phyloP scores from a whole-genome alignment of 371 early-diverging fungal genomes.

The Paraphysoderma sedebokerense region DNA sequence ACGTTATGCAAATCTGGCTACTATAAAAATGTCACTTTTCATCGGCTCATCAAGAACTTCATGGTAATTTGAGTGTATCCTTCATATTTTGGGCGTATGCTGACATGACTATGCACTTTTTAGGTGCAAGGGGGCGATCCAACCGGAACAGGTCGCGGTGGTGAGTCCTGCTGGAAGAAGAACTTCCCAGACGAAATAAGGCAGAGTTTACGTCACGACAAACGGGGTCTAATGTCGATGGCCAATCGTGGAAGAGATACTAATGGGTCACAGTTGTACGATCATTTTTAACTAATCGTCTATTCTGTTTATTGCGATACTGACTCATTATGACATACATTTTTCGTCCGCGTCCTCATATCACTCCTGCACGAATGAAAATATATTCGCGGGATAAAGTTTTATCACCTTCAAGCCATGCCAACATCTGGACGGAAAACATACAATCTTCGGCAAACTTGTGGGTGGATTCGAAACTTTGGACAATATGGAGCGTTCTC shows the following conservation, averaged over 20 bases:
- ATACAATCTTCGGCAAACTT: slow-evolving; percentile 77
- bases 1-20: slow-evolving; percentile 65
- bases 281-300: neutral
- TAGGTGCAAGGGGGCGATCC: slow-evolving; percentile 89
- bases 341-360: neutral
- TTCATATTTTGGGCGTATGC: slow-evolving; percentile 1
- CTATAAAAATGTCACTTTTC: slow-evolving; percentile 62
- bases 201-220: slow-evolving; percentile 48
- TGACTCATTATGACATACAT: slow-evolving; percentile 6
- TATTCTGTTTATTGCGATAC: neutral
- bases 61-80: slow-evolving; percentile 34
- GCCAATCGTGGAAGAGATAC: slow-evolving; percentile 79
- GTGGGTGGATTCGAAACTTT: slow-evolving; percentile 70
- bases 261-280: slow-evolving; percentile 78
- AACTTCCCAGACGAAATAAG: slow-evolving; percentile 71
- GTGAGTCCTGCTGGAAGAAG: slow-evolving; percentile 60
- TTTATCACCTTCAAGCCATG: slow-evolving; percentile 68
- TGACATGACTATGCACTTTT: neutral
- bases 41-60: slow-evolving; percentile 75
- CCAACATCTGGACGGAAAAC: slow-evolving; percentile 73
- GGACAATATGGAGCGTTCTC: slow-evolving; percentile 53
- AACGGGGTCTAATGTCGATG: slow-evolving; percentile 64
- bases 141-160: slow-evolving; percentile 78
- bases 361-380: neutral
- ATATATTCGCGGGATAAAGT: slow-evolving; percentile 17